phyloP scores from a whole-genome alignment of 2,329 filamentous ascomycete species.

The Orbilia quercus region DNA sequence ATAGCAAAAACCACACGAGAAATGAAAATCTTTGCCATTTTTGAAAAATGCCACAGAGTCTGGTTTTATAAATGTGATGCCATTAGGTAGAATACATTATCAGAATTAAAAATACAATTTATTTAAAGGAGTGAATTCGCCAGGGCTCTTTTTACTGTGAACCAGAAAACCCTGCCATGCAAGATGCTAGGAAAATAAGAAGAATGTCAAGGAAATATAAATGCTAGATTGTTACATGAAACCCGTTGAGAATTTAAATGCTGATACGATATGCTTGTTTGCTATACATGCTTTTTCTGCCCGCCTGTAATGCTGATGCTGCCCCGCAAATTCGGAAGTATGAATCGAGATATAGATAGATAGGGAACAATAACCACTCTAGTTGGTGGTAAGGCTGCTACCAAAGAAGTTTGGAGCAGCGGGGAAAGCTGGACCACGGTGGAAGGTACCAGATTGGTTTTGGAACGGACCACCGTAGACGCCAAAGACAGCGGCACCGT shows the following conservation, averaged over 20 bases:
- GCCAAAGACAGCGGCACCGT: constrained; percentile 12
- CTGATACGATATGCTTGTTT: constrained; percentile 6
- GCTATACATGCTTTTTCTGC: background rate
- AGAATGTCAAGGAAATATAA: constrained; percentile 8
- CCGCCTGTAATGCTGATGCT: constrained; percentile 11
- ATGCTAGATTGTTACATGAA: constrained; percentile 16
- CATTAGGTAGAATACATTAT: constrained; percentile 4
- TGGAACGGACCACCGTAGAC: constrained; percentile 39
- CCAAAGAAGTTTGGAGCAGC: constrained; percentile 40
- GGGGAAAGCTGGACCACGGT: constrained; percentile 42
- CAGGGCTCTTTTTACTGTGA: constrained; percentile 6
- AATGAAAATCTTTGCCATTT: constrained; percentile 11
- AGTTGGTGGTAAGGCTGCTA: constrained; percentile 16
- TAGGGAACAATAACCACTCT: background rate
- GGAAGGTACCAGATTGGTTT: constrained; percentile 37
- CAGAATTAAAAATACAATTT: background rate
- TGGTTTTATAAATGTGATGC: background rate
- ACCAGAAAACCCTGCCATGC: constrained; percentile 1
- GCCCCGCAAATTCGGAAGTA: no score
- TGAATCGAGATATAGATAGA: background rate
- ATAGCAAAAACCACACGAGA: background rate
- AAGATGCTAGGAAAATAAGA: constrained; percentile 17
- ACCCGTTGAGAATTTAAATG: background rate
- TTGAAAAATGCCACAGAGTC: background rate
- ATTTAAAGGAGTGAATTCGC: constrained; percentile 15